Conservation (phyloP, 805 yeast genomes). For the Saccharomycopsis sp. region DNA sequence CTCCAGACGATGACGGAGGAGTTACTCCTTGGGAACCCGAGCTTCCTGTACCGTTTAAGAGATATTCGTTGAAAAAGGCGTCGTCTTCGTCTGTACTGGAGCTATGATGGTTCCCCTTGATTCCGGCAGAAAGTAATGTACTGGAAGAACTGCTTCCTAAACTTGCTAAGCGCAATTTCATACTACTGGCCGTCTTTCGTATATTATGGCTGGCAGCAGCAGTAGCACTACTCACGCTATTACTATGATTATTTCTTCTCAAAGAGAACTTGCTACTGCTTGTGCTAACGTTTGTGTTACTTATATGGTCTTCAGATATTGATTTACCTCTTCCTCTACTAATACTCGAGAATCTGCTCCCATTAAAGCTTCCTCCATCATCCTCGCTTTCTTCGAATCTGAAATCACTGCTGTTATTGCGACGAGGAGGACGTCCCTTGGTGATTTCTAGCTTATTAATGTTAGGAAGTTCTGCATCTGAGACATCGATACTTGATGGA, state of each 20-base stretch:
- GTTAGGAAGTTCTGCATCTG: slow-evolving; percentile 7
- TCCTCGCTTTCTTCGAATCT: neutral
- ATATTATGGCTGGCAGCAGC: neutral
- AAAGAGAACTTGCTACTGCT: neutral
- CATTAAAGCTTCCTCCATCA: neutral
- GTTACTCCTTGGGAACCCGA: slow-evolving; percentile 27
- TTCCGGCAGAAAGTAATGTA: neutral
- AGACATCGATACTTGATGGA: slow-evolving; percentile 9
- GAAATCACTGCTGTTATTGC: neutral
- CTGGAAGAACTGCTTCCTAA: slow-evolving; percentile 2
- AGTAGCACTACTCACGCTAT: neutral
- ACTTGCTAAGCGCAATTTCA: neutral
- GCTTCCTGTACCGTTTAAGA: neutral
- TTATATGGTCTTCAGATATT: slow-evolving; percentile 1
- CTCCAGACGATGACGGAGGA: slow-evolving; percentile 30
- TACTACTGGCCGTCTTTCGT: neutral
- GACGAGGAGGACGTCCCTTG: neutral
- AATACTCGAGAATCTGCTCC: neutral
- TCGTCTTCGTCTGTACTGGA: neutral
- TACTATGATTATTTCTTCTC: neutral
- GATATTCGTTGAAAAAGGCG: neutral
- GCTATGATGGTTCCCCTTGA: neutral
- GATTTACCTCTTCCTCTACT: neutral
- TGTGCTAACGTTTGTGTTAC: neutral
- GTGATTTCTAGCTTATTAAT: neutral